These are phyloP conservation scores for Saccharum spontaneum DNA, from an alignment of 176 grass and related monocot genomes.

Conservation along the genomic window DNA sequence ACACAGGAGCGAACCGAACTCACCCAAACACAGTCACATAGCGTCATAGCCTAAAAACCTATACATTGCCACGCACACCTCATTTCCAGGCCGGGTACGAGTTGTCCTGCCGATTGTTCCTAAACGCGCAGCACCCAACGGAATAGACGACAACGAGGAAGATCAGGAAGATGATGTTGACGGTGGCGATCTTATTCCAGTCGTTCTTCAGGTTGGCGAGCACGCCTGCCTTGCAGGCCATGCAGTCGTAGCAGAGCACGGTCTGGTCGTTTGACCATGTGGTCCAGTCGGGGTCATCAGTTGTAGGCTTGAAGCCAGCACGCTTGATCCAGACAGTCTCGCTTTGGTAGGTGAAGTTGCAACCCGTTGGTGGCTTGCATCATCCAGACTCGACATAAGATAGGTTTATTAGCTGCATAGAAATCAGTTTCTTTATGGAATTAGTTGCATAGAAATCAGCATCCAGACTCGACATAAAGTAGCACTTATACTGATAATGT, in stretches of 20 bases:
- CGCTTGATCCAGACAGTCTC: conserved; percentile 76
- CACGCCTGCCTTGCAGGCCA: conserved; percentile 83
- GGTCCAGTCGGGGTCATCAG: conserved; percentile 51
- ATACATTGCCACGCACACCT: background rate
- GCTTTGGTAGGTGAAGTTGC: conserved; percentile 72
- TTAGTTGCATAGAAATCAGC: too few species aligned
- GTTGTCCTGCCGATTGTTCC: conserved; percentile 79
- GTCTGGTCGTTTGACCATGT: conserved; percentile 70
- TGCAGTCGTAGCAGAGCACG: conserved; percentile 74
- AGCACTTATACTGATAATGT: too few species aligned
- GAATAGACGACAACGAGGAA: conserved; percentile 89
- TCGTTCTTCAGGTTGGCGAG: conserved; percentile 87
- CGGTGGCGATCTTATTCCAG: conserved; percentile 85
- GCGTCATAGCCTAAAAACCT: background rate
- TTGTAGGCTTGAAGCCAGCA: conserved; percentile 39
- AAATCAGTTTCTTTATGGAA: background rate
- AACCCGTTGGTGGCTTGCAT: conserved; percentile 83
- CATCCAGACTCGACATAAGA: conserved; percentile 68
- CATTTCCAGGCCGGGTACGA: conserved; percentile 58
- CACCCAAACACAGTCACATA: background rate
- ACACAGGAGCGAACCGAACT: background rate
- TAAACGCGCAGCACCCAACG: conserved; percentile 82
- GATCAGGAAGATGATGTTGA: conserved; percentile 84
- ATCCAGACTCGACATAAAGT: too few species aligned
- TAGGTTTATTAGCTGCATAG: conserved; percentile 16